Evolutionary conservation across 805 yeast species (phyloP), one percentile per base, ranked within the genome.

Genomic region (Teunomyces stri): DNA sequence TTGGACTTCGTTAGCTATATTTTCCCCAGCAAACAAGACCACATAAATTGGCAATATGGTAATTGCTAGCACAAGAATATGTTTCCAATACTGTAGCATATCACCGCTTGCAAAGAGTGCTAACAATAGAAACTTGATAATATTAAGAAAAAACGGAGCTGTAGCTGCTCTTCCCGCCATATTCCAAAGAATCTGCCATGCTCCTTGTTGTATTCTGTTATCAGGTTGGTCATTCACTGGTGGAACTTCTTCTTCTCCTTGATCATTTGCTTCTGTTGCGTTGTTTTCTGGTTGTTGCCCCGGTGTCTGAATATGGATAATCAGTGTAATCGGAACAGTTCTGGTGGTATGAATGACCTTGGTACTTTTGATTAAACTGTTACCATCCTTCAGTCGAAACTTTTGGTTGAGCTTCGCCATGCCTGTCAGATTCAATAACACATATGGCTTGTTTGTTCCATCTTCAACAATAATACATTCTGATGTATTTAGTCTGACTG

Each of bases 391-490:
- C 39, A 40, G 33, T 15, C 48, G 42, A 27, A 50, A 50, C 12
- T 22, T 21, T 5, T 11, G 43, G 28, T 57, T 48, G 13, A 74
- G 49, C 27, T 63, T 65, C 2, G 67, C 59, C 10, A 57, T 49
- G 0, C 71, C 80, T 2, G 70, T 50, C n/a, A 66, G 64, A 46
- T 64, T 73, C 3, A 75, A 36, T 36, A 75, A 55, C 2, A 74
- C 34, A 44, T 74, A 75, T 4, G 78, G 76, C 11, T 57, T 60
- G 33, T 62, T 61, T 6, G 16, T 31, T 2, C 55, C 58, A 10
- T 59, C 52, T 33, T 66, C 64, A 22, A 74, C 79, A 5, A 75
- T 49, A 10, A 75, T 72, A 52, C 78, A 73, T 41, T 75, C 77
- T 20, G 74, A 71, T 0, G 73, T 58, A 39, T 64, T 64, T 44